Base-by-base conservation (phyloP, 495 filamentous ascomycete species). In the Neurospora africana region DNA sequence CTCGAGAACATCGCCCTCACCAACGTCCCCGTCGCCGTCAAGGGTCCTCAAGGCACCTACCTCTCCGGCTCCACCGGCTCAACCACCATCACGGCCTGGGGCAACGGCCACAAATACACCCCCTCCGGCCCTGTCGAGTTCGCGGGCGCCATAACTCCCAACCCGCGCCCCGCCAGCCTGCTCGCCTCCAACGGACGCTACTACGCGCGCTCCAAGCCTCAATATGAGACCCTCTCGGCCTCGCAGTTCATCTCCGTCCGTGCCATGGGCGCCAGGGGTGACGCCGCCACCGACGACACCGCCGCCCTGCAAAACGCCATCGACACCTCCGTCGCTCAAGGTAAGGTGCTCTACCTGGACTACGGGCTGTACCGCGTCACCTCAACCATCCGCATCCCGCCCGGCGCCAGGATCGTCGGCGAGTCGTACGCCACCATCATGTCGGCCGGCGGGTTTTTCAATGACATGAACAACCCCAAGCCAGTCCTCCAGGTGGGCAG, bases 391-490 rank as follows among this genome's bases (percentile, higher is more conserved):
- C 83, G 85, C 38, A 76, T 89, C 89, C 79, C 87, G 83, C 78
- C 87, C 75, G 80, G 92, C 78, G 70, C 86, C 73, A 84, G 82
- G 70, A 94, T 98, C 75, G 87, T 90, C 33, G 95, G 95, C 75
- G 94, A 98, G 79, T 88, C 93, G 71, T 98, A 90, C 89, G 88
- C 95, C 35, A 81, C 94, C 43, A 93, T 98, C 77, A 90, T 97
- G 86, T 93, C 91, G 23, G 84, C 88, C n/a, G 93, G 92, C 36
- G 44, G 73, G 23, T 86, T 86, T 35, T 98, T 96, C 80, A 83
- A 88, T 68, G 88, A 94, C 76, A 84, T 89, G 68, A 84, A 78
- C 69, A 91, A 90, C 79, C 94, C 95, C 23, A 79, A 81, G 43
- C 87, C 90, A 0, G 88, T 92, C 4, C 86, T 93, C 40, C 87